Conservation (phyloP, 441 rosid genomes). For the Pelargonium myrrhifolium region DNA sequence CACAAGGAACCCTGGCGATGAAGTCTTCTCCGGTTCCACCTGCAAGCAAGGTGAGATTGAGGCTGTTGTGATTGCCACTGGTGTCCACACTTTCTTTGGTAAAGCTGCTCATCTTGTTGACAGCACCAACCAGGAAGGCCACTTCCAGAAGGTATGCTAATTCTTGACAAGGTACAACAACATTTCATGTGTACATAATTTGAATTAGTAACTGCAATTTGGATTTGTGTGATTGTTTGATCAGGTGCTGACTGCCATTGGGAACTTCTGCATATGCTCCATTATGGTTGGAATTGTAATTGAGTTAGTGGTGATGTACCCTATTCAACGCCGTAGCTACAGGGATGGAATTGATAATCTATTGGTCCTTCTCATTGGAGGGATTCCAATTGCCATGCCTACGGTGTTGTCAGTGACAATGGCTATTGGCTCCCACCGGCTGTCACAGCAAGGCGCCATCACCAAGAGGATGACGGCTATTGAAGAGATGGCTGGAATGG, state of each 20-base stretch:
- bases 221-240: neutral
- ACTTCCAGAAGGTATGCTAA: constrained; percentile 65
- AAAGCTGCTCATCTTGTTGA: constrained; percentile 84
- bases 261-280: constrained; percentile 97
- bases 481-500: too few species aligned
- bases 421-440: constrained; percentile 88
- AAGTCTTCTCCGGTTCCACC: constrained; percentile 86
- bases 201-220: neutral
- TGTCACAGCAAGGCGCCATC: constrained; percentile 62
- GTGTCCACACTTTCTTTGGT: constrained; percentile 75
- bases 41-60: constrained; percentile 91
- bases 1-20: constrained; percentile 80
- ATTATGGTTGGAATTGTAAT: constrained; percentile 85
- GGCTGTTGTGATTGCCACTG: constrained; percentile 92
- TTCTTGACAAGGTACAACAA: too few species aligned
- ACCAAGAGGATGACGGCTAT: neutral
- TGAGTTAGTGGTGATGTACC: constrained; percentile 86
- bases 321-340: constrained; percentile 65
- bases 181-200: too few species aligned
- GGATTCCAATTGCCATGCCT: constrained; percentile 98
- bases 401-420: constrained; percentile 83
- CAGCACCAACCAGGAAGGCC: constrained; percentile 49
- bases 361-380: constrained; percentile 88
- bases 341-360: constrained; percentile 91
- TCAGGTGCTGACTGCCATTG: constrained; percentile 85